phyloP scores from a whole-genome alignment of 768 basidiomycete genomes.

The Chalciporus sphaerocephalus region DNA sequence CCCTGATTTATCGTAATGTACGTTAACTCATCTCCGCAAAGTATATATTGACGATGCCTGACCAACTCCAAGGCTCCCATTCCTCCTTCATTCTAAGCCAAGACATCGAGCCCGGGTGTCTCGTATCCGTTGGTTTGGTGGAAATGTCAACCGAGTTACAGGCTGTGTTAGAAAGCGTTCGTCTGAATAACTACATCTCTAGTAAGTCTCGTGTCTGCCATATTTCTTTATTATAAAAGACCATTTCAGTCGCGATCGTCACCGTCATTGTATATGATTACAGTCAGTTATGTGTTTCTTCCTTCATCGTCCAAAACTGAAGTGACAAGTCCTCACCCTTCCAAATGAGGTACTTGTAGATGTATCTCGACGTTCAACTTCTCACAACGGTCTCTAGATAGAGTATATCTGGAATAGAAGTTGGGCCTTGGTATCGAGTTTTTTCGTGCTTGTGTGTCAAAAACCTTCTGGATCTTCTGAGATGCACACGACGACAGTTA shows the following conservation, averaged over 20 bases:
- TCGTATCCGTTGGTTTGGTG: too few species aligned
- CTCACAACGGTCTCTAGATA: slow-evolving; percentile 1
- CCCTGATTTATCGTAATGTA: too few species aligned
- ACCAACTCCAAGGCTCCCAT: too few species aligned
- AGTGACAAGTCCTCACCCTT: slow-evolving; percentile 11
- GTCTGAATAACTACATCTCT: neutral
- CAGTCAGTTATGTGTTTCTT: neutral
- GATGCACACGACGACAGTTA: neutral
- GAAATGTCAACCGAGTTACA: slow-evolving; percentile 1
- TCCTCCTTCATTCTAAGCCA: too few species aligned
- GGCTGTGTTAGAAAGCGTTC: neutral
- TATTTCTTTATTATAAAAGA: neutral
- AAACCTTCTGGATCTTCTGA: neutral
- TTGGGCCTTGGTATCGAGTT: neutral
- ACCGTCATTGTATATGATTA: slow-evolving; percentile 15
- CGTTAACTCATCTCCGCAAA: too few species aligned
- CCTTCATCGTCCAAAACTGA: neutral
- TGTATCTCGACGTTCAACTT: neutral
- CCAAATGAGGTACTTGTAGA: slow-evolving; percentile 5
- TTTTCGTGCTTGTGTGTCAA: neutral
- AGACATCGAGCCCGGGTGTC: too few species aligned
- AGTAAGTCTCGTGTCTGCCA: neutral
- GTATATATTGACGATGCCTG: too few species aligned
- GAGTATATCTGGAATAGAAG: slow-evolving; percentile 9
- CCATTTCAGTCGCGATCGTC: slow-evolving; percentile 3